Evolutionary conservation across 2,329 filamentous ascomycete species (phyloP).

Genomic region (Hypoxylon sp.): DNA sequence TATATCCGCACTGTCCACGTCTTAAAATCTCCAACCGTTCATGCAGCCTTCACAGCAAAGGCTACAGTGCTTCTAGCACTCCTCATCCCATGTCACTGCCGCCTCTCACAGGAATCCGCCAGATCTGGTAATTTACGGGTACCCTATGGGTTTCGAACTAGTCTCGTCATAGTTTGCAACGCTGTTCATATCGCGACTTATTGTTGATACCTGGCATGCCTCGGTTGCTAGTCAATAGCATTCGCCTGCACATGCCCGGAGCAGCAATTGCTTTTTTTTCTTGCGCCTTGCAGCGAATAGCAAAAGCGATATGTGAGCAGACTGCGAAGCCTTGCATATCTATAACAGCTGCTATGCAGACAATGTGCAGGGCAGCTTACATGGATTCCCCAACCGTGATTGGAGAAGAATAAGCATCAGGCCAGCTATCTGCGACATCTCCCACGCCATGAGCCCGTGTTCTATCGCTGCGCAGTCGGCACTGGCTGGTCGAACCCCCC

Average conservation of each 20-base stretch:
- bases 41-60: conserved; percentile 27
- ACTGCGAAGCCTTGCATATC: conserved; percentile 40
- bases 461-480: conserved; percentile 29
- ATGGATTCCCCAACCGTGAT: conserved; percentile 30
- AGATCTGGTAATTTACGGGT: conserved; percentile 11
- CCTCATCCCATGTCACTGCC: conserved; percentile 17
- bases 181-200: conserved; percentile 19
- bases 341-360: conserved; percentile 35
- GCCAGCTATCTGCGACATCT: conserved; percentile 33
- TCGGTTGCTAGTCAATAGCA: conserved; percentile 21
- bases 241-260: conserved; percentile 48
- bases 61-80: conserved; percentile 18
- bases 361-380: conserved; percentile 33
- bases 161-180: conserved; percentile 18
- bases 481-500: conserved; percentile 37
- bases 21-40: conserved; percentile 26
- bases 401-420: conserved; percentile 31
- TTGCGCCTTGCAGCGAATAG: conserved; percentile 26
- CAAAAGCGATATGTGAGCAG: conserved; percentile 41
- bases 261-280: conserved; percentile 42
- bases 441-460: conserved; percentile 31
- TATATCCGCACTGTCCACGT: conserved; percentile 18
- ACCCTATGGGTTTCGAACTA: conserved; percentile 24
- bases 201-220: conserved; percentile 20
- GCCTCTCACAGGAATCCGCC: conserved; percentile 11